Percentiles rank a stretch among this genome's conserved stretches.
Conservation (phyloP, 2,329 filamentous ascomycete genomes). For the Colletotrichum sp. region DNA sequence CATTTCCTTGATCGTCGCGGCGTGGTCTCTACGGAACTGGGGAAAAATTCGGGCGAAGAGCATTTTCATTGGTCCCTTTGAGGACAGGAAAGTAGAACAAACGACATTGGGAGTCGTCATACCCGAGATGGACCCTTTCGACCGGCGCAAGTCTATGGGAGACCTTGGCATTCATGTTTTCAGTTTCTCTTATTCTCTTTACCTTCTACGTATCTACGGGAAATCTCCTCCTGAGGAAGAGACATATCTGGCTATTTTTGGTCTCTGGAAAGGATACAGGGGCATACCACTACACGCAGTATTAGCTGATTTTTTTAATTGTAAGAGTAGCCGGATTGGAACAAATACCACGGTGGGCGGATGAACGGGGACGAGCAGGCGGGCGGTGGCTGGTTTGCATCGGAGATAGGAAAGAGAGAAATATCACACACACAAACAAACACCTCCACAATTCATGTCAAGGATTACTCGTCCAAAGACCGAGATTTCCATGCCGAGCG, state of each 20-base stretch:
- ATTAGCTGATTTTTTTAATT: slow-evolving; percentile 9
- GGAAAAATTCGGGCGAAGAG: neutral
- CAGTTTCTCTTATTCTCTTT: neutral
- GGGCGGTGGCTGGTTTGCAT: neutral
- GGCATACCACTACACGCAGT: neutral
- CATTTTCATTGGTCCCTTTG: slow-evolving; percentile 4
- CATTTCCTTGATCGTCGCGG: neutral
- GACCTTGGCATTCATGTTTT: neutral
- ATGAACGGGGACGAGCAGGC: neutral
- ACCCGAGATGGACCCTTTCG: neutral
- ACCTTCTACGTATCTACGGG: neutral
- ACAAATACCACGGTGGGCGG: neutral
- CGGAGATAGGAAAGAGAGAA: neutral
- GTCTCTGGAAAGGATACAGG: neutral
- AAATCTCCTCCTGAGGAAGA: neutral
- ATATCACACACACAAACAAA: neutral
- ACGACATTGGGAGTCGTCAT: neutral
- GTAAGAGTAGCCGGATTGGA: slow-evolving; percentile 9
- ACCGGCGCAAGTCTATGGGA: neutral
- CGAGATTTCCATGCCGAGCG: neutral
- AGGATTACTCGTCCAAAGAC: neutral
- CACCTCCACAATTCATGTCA: neutral
- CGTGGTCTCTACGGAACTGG: neutral
- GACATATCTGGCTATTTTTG: neutral
- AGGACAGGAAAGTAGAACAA: slow-evolving; percentile 6